Evolutionary conservation across 257 asterid genomes (phyloP).

Genomic region (Rauvolfia tetraphylla): DNA sequence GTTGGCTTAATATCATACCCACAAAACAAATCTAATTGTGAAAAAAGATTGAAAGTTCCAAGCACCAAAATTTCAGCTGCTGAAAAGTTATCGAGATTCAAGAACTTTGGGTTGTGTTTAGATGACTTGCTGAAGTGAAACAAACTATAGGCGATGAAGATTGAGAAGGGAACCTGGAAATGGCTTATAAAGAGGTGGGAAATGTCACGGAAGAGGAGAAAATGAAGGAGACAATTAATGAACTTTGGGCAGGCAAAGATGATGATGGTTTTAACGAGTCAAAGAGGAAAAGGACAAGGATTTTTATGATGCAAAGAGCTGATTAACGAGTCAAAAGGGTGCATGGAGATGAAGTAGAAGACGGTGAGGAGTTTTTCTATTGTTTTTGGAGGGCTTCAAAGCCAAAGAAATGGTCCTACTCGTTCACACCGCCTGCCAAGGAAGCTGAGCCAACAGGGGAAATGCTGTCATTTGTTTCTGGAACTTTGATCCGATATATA

Average conservation of each 20-base stretch:
- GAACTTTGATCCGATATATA: not conserved
- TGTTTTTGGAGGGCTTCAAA: constrained; percentile 21
- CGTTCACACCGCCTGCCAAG: not conserved
- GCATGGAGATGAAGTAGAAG: not conserved
- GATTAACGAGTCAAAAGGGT: constrained; percentile 21
- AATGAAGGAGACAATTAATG: not conserved
- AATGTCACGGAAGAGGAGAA: not conserved
- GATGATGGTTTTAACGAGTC: constrained; percentile 33
- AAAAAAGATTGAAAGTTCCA: not conserved
- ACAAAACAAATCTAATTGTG: not conserved
- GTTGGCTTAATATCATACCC: not conserved
- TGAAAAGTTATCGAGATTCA: not conserved
- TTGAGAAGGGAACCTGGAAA: not conserved
- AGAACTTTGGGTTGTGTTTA: not conserved
- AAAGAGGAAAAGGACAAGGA: constrained; percentile 17
- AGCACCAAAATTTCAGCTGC: not conserved
- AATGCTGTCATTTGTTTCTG: not conserved
- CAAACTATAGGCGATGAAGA: not conserved
- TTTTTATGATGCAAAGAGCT: not conserved
- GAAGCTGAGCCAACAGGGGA: not conserved
- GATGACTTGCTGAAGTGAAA: not conserved
- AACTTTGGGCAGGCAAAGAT: not conserved
- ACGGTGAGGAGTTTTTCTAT: not conserved
- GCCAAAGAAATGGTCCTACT: constrained; percentile 31
- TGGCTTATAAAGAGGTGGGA: not conserved